Base-by-base conservation (phyloP, 352 stramenopile genomes). In the Pythium brassicae region DNA sequence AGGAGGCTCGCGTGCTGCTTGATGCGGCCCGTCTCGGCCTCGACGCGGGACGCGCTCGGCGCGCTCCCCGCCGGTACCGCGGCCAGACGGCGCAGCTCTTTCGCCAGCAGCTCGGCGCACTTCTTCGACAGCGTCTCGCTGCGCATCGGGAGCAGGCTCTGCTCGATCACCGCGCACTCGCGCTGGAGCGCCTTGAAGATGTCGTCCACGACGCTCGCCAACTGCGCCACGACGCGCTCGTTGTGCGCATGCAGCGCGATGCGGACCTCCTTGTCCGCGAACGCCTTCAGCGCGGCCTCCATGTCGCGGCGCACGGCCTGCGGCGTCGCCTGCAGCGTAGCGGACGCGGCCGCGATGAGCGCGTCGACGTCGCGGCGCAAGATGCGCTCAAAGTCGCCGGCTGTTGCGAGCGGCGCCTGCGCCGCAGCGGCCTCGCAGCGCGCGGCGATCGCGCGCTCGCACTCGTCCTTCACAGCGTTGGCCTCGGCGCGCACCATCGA, bases 401-500 rank as follows among this genome's bases (percentile, higher is more conserved):
- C 80, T 12, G 78, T 74, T 15, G 88, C 61, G 9, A 87, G 32
- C 32, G 32, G 32, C 15, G 66, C 73, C 53, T 37, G 32, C 9
- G 32, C 32, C 2, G 32, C 14, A 14, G 72, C 69, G 62, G 82
- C 74, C 60, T 89, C 78, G n/a, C 83, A 89, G 45, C 84, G 79
- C 14, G 66, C 66, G 0, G 74, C 53, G 56, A 94, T 94, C 22
- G 68, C 68, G 27, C 76, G 76, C 44, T 91, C 74, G 37, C 67
- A 91, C 20, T 62, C 66, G 43, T 82, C 73, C 56, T 89, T 83
- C 3, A 68, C 59, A 19, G 74, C 76, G 43, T 84, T 81, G 7
- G 81, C 83, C 54, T 95, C 78, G 0, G 83, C 81, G 48, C 83
- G 81, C 29, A 92, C 83, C 69, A 95, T 89, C 1, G 83, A 92